These are phyloP conservation scores for Penicillium sp. DNA, from an alignment of 2,329 filamentous ascomycete species.

Conservation along the genomic window DNA sequence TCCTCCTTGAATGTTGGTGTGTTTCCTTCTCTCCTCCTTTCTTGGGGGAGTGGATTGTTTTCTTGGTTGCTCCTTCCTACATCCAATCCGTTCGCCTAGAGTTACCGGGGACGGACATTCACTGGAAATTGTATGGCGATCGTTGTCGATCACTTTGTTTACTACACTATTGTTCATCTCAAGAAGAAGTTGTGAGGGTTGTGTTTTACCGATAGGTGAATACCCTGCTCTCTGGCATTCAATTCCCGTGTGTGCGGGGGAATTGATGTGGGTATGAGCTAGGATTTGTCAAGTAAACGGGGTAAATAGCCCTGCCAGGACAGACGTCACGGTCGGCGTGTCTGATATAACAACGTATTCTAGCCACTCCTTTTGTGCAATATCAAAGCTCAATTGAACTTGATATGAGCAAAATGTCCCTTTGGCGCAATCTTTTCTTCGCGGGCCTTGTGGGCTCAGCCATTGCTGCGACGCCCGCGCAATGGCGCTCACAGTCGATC, in stretches of 20 bases:
- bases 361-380: background rate
- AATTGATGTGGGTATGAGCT: background rate
- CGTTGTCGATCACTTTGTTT: background rate
- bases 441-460: conserved; percentile 29
- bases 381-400: background rate
- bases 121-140: conserved; percentile 16
- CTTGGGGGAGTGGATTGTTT: background rate
- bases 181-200: background rate
- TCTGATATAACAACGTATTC: background rate
- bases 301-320: background rate
- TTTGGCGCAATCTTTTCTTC: conserved; percentile 27
- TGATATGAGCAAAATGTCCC: conserved; percentile 26
- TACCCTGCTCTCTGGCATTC: conserved; percentile 1
- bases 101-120: conserved; percentile 20
- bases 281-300: conserved; percentile 1
- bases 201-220: conserved; percentile 8
- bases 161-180: background rate
- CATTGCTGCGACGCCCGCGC: conserved; percentile 40
- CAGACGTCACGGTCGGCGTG: background rate
- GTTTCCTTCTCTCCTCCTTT: background rate
- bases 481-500: conserved; percentile 53
- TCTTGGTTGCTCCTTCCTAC: background rate
- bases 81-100: background rate
- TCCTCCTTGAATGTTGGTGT: background rate
- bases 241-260: background rate